These are phyloP conservation scores for Fagopyrum homotropicum DNA, from an alignment of 148 eudicot species.

Conservation along the genomic window DNA sequence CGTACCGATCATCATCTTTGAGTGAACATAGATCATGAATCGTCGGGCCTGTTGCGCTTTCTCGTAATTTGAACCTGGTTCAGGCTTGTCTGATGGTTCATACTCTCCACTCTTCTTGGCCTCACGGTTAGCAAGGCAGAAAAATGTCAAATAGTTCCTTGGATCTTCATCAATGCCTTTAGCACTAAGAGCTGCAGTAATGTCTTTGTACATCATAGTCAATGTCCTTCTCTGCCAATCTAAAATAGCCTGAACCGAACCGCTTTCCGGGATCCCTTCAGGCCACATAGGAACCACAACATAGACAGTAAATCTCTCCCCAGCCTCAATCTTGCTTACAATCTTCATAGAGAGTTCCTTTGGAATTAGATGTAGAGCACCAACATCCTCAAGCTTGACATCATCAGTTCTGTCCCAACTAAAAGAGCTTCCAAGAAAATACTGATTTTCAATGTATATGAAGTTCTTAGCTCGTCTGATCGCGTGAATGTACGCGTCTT, in stretches of 20 bases:
- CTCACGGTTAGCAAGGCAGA: constrained; percentile 77
- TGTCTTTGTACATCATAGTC: constrained; percentile 68
- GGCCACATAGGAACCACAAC: constrained; percentile 80
- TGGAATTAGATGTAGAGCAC: constrained; percentile 35
- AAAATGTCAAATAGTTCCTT: constrained; percentile 63
- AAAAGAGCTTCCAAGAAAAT: constrained; percentile 49
- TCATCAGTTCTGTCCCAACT: constrained; percentile 27
- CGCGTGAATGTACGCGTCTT: constrained; percentile 46
- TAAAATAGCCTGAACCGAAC: constrained; percentile 65
- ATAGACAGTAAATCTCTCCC: constrained; percentile 52
- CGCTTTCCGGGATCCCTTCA: constrained; percentile 71
- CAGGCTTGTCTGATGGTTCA: constrained; percentile 64
- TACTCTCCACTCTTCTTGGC: constrained; percentile 51
- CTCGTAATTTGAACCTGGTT: constrained; percentile 41
- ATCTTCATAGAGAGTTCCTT: constrained; percentile 42
- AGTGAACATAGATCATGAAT: constrained; percentile 80
- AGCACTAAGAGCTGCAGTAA: constrained; percentile 38
- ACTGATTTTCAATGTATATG: constrained; percentile 48
- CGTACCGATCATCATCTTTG: constrained; percentile 85
- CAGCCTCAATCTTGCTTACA: constrained; percentile 43
- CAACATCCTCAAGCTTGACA: constrained; percentile 27
- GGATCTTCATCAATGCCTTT: constrained; percentile 68
- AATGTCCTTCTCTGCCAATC: constrained; percentile 71
- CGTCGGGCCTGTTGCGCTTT: constrained; percentile 66
- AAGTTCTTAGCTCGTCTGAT: constrained; percentile 47